phyloP scores from a whole-genome alignment of 2,329 filamentous ascomycete genomes.

The Penicillium sp. region DNA sequence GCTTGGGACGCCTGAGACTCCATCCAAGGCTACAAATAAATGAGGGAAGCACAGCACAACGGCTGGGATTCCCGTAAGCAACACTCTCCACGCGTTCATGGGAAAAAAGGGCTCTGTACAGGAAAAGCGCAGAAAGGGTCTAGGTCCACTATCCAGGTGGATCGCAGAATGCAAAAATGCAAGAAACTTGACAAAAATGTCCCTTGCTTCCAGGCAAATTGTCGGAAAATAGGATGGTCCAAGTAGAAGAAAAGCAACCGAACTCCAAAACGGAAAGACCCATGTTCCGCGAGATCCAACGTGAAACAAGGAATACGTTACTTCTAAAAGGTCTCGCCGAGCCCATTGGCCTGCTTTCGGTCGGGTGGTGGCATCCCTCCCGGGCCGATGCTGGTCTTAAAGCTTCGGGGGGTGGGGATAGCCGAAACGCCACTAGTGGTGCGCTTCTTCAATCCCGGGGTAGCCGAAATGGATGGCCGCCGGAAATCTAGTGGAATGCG shows the following conservation, averaged over 20 bases:
- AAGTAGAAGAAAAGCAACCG: background rate
- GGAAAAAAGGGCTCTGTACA: conserved; percentile 10
- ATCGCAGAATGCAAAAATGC: conserved; percentile 3
- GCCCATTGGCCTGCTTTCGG: conserved; percentile 51
- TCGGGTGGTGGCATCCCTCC: conserved; percentile 51
- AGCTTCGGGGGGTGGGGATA: conserved; percentile 40
- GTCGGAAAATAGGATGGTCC: background rate
- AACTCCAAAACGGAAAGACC: background rate
- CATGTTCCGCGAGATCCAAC: background rate
- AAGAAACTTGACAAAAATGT: conserved; percentile 7
- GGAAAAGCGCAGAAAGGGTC: conserved; percentile 3
- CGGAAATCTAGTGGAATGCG: conserved; percentile 33
- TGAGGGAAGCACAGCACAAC: background rate
- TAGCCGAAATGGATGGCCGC: conserved; percentile 49
- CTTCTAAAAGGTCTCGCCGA: conserved; percentile 58
- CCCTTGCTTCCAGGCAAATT: conserved; percentile 1
- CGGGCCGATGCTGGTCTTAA: conserved; percentile 40
- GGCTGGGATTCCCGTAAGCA: background rate
- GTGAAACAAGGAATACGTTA: background rate
- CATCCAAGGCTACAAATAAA: conserved; percentile 13
- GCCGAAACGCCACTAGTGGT: conserved; percentile 49
- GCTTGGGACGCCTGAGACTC: conserved; percentile 34
- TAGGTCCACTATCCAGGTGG: conserved; percentile 18
- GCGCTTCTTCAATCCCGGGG: conserved; percentile 52
- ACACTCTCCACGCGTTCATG: background rate